Evolutionary conservation across 257 asterid genomes (phyloP).

Genomic region (Solanum paucissectum): DNA sequence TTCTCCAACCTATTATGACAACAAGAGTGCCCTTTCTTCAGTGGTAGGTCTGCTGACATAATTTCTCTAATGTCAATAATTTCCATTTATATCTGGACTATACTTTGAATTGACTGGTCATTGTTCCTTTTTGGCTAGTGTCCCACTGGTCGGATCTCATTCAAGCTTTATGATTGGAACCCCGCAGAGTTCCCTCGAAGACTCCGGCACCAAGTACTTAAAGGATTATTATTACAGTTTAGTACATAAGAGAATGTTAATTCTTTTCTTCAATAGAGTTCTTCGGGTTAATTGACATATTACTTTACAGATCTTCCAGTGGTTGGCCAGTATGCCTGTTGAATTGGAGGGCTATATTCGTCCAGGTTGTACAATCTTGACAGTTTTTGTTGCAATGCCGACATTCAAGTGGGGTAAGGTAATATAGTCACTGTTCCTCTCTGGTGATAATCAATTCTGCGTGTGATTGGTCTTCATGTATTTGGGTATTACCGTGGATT

Average conservation of each 20-base stretch:
- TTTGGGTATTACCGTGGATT: neutral
- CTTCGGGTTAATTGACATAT: constrained; percentile 15
- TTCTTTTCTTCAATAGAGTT: constrained; percentile 6
- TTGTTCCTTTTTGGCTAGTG: constrained; percentile 36
- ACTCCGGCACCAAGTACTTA: constrained; percentile 88
- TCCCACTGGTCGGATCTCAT: constrained; percentile 84
- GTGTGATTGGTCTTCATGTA: neutral
- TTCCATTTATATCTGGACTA: neutral
- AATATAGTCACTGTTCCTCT: constrained; percentile 1
- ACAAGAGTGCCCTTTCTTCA: constrained; percentile 61
- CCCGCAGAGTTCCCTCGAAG: constrained; percentile 95
- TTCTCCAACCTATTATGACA: constrained; percentile 48
- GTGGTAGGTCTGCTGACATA: constrained; percentile 28
- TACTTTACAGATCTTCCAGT: constrained; percentile 57
- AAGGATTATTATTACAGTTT: constrained; percentile 58
- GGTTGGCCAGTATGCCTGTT: constrained; percentile 96
- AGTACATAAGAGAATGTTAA: constrained; percentile 26
- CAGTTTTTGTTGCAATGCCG: constrained; percentile 75
- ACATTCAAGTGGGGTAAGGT: constrained; percentile 68
- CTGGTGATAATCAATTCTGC: neutral
- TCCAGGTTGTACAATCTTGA: constrained; percentile 89
- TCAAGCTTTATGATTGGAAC: constrained; percentile 93
- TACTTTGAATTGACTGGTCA: neutral
- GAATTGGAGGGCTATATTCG: constrained; percentile 94
- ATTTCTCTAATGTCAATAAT: neutral